Percentiles rank a stretch among this genome's conserved stretches.
These are phyloP conservation scores for Chenopodium quinoa DNA, from an alignment of 148 eudicot species.

Conservation along the genomic window DNA sequence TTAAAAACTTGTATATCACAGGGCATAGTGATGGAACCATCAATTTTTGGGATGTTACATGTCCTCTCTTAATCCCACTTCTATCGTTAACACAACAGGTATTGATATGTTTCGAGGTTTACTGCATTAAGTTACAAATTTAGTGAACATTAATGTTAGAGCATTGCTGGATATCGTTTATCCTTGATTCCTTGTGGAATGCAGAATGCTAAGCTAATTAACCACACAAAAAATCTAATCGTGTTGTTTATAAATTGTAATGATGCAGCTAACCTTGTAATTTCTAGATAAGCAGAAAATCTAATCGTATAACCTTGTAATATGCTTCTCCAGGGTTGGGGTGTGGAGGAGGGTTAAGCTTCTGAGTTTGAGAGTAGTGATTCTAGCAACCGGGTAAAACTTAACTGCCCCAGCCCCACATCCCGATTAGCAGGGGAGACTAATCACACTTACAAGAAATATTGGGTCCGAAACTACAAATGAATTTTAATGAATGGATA, in stretches of 20 bases:
- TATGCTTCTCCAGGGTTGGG: no score
- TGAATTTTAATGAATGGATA: neutral
- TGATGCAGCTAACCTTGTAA: neutral
- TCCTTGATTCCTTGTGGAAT: neutral
- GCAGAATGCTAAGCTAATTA: neutral
- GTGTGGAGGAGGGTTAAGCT: neutral
- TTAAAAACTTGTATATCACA: slow-evolving; percentile 69
- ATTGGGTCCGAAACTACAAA: neutral
- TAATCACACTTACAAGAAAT: neutral
- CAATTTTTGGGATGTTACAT: slow-evolving; percentile 82
- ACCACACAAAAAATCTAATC: neutral
- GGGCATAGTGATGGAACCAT: slow-evolving; percentile 85
- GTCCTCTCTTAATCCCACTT: slow-evolving; percentile 69
- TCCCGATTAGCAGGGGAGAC: neutral
- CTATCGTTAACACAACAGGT: slow-evolving; percentile 83
- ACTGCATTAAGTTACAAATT: neutral
- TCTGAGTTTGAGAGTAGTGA: neutral
- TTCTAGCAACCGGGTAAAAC: neutral
- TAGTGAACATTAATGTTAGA: neutral
- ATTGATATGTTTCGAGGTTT: neutral
- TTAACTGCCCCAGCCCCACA: neutral
- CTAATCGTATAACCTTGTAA: no score
- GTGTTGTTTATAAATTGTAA: neutral
- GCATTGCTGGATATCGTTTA: no score
- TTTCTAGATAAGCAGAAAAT: neutral